Conservation (phyloP, 352 stramenopile genomes). For the Phytophthora uliginosa region DNA sequence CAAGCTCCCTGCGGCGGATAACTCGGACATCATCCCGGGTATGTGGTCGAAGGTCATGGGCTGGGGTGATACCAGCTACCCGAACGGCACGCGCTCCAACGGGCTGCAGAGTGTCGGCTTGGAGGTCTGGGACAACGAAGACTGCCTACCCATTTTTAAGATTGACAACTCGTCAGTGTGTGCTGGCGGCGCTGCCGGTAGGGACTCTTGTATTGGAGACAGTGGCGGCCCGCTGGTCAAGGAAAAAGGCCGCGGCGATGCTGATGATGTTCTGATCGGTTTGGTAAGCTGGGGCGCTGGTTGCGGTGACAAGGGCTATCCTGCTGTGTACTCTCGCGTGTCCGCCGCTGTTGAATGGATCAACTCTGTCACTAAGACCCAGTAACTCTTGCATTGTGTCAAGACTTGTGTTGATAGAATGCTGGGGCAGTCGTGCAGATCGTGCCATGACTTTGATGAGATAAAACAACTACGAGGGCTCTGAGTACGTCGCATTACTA, state of each 20-base stretch:
- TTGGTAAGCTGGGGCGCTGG: slow-evolving; percentile 61
- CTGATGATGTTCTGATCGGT: slow-evolving; percentile 52
- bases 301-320: slow-evolving; percentile 49
- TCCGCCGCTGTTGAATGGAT: slow-evolving; percentile 16
- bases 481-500: too few relatives aligned
- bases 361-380: background rate
- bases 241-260: slow-evolving; percentile 20
- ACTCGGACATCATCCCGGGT: slow-evolving; percentile 29
- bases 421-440: too few relatives aligned
- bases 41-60: slow-evolving; percentile 43
- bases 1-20: slow-evolving; percentile 33
- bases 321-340: slow-evolving; percentile 65
- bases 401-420: background rate
- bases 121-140: slow-evolving; percentile 40
- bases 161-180: slow-evolving; percentile 53
- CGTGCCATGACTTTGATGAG: too few relatives aligned
- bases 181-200: slow-evolving; percentile 37
- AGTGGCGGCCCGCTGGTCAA: slow-evolving; percentile 58
- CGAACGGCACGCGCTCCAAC: slow-evolving; percentile 29
- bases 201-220: slow-evolving; percentile 48
- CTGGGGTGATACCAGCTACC: slow-evolving; percentile 36
- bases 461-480: too few relatives aligned
- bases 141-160: slow-evolving; percentile 33
- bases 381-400: background rate
- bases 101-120: slow-evolving; percentile 46